phyloP scores from a whole-genome alignment of 192 early-diverging fungal species.

The Linnemannia exigua region DNA sequence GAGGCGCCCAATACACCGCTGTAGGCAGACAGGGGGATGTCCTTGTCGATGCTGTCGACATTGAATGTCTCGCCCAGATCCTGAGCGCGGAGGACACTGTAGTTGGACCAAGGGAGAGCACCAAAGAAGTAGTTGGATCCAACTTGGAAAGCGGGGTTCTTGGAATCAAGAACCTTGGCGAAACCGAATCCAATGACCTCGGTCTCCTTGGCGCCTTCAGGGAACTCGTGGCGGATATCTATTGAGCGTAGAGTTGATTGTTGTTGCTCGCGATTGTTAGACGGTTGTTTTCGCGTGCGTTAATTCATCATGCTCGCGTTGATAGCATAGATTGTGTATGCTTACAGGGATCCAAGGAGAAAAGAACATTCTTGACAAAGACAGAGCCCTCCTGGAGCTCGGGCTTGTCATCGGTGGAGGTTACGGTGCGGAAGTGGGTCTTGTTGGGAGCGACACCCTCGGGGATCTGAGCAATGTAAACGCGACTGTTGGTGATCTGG shows the following conservation, averaged over 20 bases:
- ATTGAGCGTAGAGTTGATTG: neutral
- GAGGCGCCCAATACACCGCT: conserved; percentile 28
- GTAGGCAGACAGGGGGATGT: conserved; percentile 27
- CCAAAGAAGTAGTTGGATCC: conserved; percentile 71
- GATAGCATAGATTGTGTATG: neutral
- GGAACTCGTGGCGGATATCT: conserved; percentile 47
- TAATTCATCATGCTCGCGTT: too few species aligned
- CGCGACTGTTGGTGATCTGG: conserved; percentile 26
- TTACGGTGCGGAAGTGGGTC: conserved; percentile 38
- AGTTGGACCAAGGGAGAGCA: conserved; percentile 63
- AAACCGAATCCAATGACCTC: conserved; percentile 73
- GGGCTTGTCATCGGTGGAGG: conserved; percentile 6
- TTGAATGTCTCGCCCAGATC: conserved; percentile 66
- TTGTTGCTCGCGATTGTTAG: too few species aligned
- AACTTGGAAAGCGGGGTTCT: conserved; percentile 65
- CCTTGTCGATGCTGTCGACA: conserved; percentile 76
- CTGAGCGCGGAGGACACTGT: conserved; percentile 55
- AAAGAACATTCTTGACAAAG: conserved; percentile 73
- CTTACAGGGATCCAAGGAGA: conserved; percentile 90
- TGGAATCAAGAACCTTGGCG: conserved; percentile 76
- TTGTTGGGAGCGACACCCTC: conserved; percentile 45
- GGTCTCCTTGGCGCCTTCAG: conserved; percentile 38
- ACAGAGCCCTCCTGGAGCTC: conserved; percentile 60
- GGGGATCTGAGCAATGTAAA: conserved; percentile 37
- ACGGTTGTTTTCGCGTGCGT: neutral